Evolutionary conservation across 768 basidiomycete genomes (phyloP), one percentile per base, ranked within the genome.

Genomic region (Agrocybe pediades): DNA sequence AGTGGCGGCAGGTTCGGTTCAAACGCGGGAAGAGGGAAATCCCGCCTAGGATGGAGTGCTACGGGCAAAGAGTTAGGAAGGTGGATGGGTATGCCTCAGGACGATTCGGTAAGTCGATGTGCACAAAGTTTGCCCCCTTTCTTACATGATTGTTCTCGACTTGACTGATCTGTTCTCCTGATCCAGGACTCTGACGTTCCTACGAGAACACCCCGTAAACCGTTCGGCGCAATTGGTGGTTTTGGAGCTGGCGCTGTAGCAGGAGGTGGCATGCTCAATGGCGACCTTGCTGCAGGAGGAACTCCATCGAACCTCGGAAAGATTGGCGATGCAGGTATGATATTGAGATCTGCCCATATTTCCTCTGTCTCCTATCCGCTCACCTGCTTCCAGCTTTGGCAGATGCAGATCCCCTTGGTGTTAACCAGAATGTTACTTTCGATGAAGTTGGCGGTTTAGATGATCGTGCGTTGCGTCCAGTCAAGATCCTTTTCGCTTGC

Each of bases 391-490:
- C 42, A 92, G 95, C 85, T 36, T 81, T 95, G 15, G 95, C 96
- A 7, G 97, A 99, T 66, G 90, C 92, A 2, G 97, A 99, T 71
- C 97, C 97, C 3, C 78, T 99, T 15, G 95, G 95, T 13, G 91
- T 96, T 7, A 95, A 95, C 62, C 82, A 86, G 60, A 92, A 91
- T 58, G 90, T 98, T 7, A 95, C 95, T 0, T 98, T 99, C 65
- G 93, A 97, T 62, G 92, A 94, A 72, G 92, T 98, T 23, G 97
- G 97, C 20, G 97, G 97, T 2, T 74, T 99, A 36, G 95, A 98
- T 62, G 90, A 93, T 49, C 96, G 94, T 95, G 62, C 66, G 86
- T 79, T 20, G 27, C 46, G 41, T 50, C 19, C 8, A 16, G 9
- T 25, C 33, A 17, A 41, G 13, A 41, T 52, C 42, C 20, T 40